A percentile compares a stretch with the other conserved stretches of the same genome.
Conservation (phyloP, 345 rosid species). For the Acer negundo region DNA sequence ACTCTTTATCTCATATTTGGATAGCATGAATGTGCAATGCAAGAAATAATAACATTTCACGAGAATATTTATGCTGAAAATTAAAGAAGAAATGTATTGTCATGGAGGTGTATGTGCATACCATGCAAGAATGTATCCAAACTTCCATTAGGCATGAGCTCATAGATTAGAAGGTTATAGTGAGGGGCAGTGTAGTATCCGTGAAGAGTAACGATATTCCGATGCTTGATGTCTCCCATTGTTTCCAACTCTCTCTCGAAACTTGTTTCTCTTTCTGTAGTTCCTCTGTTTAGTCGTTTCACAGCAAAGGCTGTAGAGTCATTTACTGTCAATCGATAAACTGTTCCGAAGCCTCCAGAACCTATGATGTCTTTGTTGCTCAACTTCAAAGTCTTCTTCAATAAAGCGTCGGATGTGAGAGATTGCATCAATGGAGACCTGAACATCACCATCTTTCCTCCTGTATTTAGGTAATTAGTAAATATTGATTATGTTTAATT, state of each 20-base stretch:
- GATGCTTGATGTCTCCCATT: conserved; percentile 88
- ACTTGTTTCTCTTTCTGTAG: conserved; percentile 67
- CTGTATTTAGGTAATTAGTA: conserved; percentile 30
- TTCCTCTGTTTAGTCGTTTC: conserved; percentile 72
- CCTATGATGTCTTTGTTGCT: conserved; percentile 81
- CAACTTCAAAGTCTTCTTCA: conserved; percentile 64
- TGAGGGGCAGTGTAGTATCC: conserved; percentile 67
- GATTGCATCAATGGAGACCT: conserved; percentile 58
- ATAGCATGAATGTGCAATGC: not conserved
- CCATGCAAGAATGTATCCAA: conserved; percentile 64
- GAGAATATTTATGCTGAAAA: not conserved
- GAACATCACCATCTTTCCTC: conserved; percentile 81
- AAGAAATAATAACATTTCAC: not conserved
- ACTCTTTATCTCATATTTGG: not conserved
- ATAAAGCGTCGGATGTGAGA: conserved; percentile 47
- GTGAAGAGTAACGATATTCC: conserved; percentile 79
- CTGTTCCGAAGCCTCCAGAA: conserved; percentile 79
- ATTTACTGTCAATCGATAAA: conserved; percentile 55
- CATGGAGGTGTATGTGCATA: conserved; percentile 16
- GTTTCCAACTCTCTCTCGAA: conserved; percentile 80
- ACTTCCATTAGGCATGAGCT: conserved; percentile 89
- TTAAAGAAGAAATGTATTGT: not conserved
- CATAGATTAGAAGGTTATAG: conserved; percentile 79
- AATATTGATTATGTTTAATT: not conserved
- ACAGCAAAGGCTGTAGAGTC: conserved; percentile 68